Evolutionary conservation across 345 rosid genomes (phyloP).

Genomic region (Syzygium oleosum): DNA sequence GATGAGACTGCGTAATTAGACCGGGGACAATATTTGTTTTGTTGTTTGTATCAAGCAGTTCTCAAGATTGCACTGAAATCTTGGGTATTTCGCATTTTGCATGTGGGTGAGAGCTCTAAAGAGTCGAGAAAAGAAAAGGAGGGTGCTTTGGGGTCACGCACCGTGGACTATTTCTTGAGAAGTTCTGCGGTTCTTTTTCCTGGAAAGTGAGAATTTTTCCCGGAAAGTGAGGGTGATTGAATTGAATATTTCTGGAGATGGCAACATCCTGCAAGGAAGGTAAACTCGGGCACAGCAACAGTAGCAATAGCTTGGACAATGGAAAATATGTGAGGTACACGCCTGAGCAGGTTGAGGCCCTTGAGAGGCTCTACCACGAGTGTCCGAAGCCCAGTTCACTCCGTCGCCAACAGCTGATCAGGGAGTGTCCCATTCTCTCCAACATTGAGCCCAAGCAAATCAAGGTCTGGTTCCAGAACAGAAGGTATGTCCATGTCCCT

Average conservation of each 20-base stretch:
- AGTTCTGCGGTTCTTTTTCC: neutral
- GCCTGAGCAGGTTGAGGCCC: slow-evolving; percentile 99
- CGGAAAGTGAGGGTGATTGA: neutral
- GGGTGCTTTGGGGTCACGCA: neutral
- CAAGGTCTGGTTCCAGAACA: slow-evolving; percentile 99
- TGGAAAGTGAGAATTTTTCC: neutral
- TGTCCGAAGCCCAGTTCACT: slow-evolving; percentile 99
- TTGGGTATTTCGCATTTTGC: neutral
- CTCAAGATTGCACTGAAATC: slow-evolving; percentile 8
- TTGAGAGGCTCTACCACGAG: slow-evolving; percentile 98
- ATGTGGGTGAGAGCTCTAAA: neutral
- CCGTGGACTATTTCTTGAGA: neutral
- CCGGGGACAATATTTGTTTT: slow-evolving; percentile 17
- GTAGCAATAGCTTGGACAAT: slow-evolving; percentile 49
- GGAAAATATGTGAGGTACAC: slow-evolving; percentile 99
- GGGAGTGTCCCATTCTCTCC: slow-evolving; percentile 99
- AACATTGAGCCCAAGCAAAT: slow-evolving; percentile 98
- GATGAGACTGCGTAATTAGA: slow-evolving; percentile 16
- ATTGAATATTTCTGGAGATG: slow-evolving; percentile 21
- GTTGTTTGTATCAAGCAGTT: slow-evolving; percentile 6
- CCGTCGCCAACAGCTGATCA: slow-evolving; percentile 94
- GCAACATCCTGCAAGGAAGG: slow-evolving; percentile 95
- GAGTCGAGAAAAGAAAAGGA: neutral
- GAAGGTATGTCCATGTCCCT: slow-evolving; percentile 49
- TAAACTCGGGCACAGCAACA: slow-evolving; percentile 30